These are phyloP conservation scores for Fusarium buharicum DNA, from an alignment of 2,329 filamentous ascomycete genomes.

Conservation along the genomic window DNA sequence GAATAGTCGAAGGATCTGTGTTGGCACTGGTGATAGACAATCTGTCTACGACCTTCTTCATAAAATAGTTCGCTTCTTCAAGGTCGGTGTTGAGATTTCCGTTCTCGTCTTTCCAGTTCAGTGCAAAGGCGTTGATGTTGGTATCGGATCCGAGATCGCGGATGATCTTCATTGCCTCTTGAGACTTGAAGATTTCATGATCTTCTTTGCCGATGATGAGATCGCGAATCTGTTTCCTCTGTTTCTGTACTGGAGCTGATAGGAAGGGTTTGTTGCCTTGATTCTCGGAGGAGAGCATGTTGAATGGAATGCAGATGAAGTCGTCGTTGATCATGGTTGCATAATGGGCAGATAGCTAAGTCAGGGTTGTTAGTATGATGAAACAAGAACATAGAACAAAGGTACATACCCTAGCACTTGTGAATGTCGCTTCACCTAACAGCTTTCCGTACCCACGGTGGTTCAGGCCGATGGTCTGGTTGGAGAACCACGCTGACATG, in stretches of 20 bases:
- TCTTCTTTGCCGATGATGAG: conserved; percentile 54
- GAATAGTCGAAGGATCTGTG: conserved; percentile 54
- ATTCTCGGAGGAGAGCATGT: conserved; percentile 53
- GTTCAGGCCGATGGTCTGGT: conserved; percentile 55
- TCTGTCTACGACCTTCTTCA: conserved; percentile 55
- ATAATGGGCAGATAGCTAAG: conserved; percentile 54
- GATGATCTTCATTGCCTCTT: conserved; percentile 53
- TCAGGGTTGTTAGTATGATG: not conserved
- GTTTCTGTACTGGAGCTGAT: conserved; percentile 45
- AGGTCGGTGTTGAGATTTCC: conserved; percentile 56
- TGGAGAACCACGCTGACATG: conserved; percentile 57
- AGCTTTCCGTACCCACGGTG: conserved; percentile 55
- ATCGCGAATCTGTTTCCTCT: conserved; percentile 52
- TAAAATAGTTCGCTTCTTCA: conserved; percentile 61
- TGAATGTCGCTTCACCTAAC: conserved; percentile 57
- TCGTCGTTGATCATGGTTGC: conserved; percentile 52
- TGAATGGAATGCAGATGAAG: conserved; percentile 57
- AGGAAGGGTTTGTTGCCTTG: conserved; percentile 24
- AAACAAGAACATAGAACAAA: accelerated
- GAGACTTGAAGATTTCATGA: conserved; percentile 48
- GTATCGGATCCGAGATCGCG: conserved; percentile 57
- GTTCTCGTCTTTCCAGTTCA: conserved; percentile 56
- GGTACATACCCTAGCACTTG: conserved; percentile 51
- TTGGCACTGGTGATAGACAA: conserved; percentile 55
- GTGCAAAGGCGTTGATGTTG: conserved; percentile 58